Conservation (phyloP, 1,139 yeast genomes). For the Geotrichum fermentans region DNA sequence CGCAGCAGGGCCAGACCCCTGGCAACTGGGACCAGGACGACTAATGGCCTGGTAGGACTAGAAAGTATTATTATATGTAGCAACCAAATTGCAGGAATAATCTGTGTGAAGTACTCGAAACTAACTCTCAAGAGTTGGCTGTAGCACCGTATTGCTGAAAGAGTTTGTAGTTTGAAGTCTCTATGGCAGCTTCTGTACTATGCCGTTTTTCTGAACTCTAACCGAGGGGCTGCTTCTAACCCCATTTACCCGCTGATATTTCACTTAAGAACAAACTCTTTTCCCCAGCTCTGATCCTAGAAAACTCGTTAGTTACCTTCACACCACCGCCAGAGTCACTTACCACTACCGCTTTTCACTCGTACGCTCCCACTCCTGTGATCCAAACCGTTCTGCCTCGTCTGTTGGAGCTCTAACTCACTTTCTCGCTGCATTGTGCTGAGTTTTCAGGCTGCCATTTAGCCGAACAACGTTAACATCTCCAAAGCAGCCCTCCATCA, state of each 20-base stretch:
- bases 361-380: no score
- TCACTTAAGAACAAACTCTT: background rate
- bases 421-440: no score
- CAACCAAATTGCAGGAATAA: background rate
- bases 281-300: no score
- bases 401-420: no score
- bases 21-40: constrained; percentile 98
- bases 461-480: no score
- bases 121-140: background rate
- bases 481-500: no score
- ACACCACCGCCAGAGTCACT: no score
- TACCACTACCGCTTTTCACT: no score
- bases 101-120: background rate
- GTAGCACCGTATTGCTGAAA: background rate
- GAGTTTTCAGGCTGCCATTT: no score
- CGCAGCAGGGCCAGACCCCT: constrained; percentile 70
- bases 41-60: constrained; percentile 34
- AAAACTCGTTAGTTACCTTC: no score
- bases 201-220: background rate
- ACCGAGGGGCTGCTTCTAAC: background rate
- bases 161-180: background rate
- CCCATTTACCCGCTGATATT: constrained; percentile 2
- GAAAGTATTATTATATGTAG: background rate
- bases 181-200: background rate
- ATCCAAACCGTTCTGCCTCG: no score